Percentiles rank a stretch among this genome's conserved stretches.
These are phyloP conservation scores for Boechera divaricarpa DNA, from an alignment of 345 rosid genomes.

Conservation along the genomic window DNA sequence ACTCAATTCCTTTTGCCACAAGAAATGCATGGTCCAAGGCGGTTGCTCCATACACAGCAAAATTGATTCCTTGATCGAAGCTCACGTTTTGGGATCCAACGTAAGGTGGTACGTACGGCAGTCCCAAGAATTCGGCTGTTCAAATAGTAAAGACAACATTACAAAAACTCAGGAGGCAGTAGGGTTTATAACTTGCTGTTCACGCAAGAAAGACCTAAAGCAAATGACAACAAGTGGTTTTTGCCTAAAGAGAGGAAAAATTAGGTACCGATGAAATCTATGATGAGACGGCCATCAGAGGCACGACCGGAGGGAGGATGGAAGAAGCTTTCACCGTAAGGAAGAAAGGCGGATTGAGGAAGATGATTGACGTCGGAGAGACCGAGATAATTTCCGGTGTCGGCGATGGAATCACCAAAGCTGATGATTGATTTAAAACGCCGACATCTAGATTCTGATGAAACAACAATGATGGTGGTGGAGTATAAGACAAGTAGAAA, in stretches of 20 bases:
- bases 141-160: neutral
- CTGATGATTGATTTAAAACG: conserved; percentile 50
- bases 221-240: neutral
- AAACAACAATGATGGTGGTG: conserved; percentile 1
- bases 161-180: neutral
- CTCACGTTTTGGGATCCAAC: conserved; percentile 44
- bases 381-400: conserved; percentile 50
- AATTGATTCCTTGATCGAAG: conserved; percentile 53
- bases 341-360: conserved; percentile 44
- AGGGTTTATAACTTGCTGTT: conserved; percentile 3
- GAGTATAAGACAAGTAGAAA: conserved; percentile 23
- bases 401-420: conserved; percentile 68
- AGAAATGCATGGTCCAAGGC: conserved; percentile 49
- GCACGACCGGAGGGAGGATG: conserved; percentile 53
- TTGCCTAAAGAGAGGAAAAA: neutral
- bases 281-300: conserved; percentile 62
- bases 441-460: conserved; percentile 15
- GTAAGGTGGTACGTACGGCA: conserved; percentile 50
- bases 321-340: conserved; percentile 58
- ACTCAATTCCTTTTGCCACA: conserved; percentile 43
- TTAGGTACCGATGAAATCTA: conserved; percentile 58
- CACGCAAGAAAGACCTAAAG: conserved; percentile 7
- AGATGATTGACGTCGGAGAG: conserved; percentile 27
- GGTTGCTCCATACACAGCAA: conserved; percentile 61
- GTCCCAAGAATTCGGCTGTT: conserved; percentile 53